Conservation (phyloP, 306 rosid genomes). For the Cucurbita pepo region DNA sequence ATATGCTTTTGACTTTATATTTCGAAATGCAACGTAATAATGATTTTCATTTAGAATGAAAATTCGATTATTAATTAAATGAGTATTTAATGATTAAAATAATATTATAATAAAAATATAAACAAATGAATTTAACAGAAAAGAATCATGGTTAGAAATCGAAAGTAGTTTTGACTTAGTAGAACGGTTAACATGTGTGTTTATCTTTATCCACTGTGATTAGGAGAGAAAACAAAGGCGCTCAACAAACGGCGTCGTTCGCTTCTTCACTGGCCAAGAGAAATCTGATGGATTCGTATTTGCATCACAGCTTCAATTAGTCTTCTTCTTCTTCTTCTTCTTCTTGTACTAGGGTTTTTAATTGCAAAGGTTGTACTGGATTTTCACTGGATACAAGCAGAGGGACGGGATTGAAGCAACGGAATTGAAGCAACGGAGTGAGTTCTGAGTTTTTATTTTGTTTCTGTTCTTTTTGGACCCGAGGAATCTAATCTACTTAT, state of each 20-base stretch:
- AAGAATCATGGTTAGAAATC: not conserved
- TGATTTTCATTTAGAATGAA: not conserved
- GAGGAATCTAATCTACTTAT: not conserved
- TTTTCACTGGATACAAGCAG: not conserved
- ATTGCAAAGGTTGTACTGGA: not conserved
- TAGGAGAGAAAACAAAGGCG: not conserved
- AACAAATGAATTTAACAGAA: not conserved
- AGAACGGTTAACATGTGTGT: not conserved
- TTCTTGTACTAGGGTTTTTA: not conserved
- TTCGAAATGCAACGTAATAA: not conserved
- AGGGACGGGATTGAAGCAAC: not conserved
- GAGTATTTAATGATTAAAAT: not conserved
- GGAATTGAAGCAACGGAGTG: not conserved
- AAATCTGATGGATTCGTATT: slow-evolving; percentile 1
- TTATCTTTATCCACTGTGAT: not conserved
- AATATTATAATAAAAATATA: not conserved
- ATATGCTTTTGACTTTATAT: not conserved
- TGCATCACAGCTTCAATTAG: not conserved
- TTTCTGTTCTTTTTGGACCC: not conserved
- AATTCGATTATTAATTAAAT: not conserved
- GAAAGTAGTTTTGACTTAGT: not conserved
- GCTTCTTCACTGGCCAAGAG: not conserved
- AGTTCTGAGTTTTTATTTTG: not conserved
- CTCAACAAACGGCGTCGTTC: not conserved
- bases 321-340: not conserved